Evolutionary conservation across 140 eudicot genomes (phyloP), one percentile per base, ranked within the genome.

Genomic region (Senecio squalidus): DNA sequence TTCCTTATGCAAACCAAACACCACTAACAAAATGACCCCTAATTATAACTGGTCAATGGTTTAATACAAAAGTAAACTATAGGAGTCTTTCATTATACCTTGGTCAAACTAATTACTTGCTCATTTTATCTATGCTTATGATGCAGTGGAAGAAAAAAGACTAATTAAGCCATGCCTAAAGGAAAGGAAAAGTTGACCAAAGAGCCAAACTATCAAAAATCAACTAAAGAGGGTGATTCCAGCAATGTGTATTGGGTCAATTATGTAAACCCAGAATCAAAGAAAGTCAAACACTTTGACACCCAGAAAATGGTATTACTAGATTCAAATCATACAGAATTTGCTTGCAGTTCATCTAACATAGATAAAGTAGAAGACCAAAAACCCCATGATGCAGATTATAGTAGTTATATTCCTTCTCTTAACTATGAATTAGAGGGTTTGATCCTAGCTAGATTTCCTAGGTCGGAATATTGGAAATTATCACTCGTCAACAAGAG

Each of bases 321-420:
- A 25, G 36, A 34, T 51, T 51, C 58, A 51, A 26, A 46, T 20
- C 24, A 6, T 46, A 6, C 17, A 9, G 20, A 47, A 47, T 47
- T 4, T 2, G 38, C 36, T 11, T 52, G 38, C 58, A 14, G 20
- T 1, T 52, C 36, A 52, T 52, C 15, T 36, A 36, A 36, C 13
- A 36, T 9, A 36, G 43, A 36, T 36, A 13, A 3, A 1, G 3
- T 9, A 36, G 43, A 36, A 36, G 43, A 36, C 15, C 15, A 36
- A 43, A 18, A 47, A 79, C 80, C 90, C 70, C 87, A 76, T 85
- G 96, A 88, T 88, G 96, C 96, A 88, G 94, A 84, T 84, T 84
- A 84, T 68, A 48, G 66, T 1, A 58, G 23, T 60, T 30, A 58
- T 63, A 33, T 60, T n/a, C 80, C 87, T 39, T 73, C 81, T 22